Evolutionary conservation across 2,329 filamentous ascomycete genomes (phyloP), one percentile per base, ranked within the genome.

Genomic region (Paecilomyces dactylethromorphus): DNA sequence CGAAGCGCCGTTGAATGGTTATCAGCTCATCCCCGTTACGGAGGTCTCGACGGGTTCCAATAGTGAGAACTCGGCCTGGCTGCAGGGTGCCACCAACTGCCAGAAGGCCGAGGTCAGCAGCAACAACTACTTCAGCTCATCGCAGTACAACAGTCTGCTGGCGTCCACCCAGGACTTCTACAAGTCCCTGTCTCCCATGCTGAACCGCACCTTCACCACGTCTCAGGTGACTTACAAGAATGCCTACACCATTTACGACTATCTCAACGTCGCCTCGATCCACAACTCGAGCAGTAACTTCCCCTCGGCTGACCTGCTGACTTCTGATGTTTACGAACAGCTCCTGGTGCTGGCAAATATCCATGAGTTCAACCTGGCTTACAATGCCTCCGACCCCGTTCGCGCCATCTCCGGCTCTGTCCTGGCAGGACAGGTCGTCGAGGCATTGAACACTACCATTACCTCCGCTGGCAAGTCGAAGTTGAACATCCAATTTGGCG

Each of bases 281-380:
- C 84, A 87, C 75, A 87, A 87, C 73, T 64, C 76, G n/a, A 79
- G 76, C 62, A 62, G 59, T 33, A 64, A 84, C 73, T 88, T 91
- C 66, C 80, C 83, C 26, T 81, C 82, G 3, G 69, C 76, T 24
- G 70, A 84, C 56, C 79, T 90, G 53, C 81, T 92, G 61, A 87
- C 85, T 53, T 66, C 78, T 39, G 76, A 79, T 1, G 82, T 82
- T 26, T 78, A 91, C 58, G 71, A 78, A 65, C 84, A 89, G 70
- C 83, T 94, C 58, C 82, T 83, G 65, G 82, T 83, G n/a, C 84
- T 94, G 32, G 92, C 92, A 65, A 86, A 92, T 71, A 78, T 79
- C 59, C 90, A 94, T 73, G 89, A 97, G 74, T 96, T 84, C 80
- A 88, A 87, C 68, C 85, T 94, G 13, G 90, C 90, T 56, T 95